phyloP scores from a whole-genome alignment of 1,284 basidiomycete species.

The Coniferiporia sulphurascens region DNA sequence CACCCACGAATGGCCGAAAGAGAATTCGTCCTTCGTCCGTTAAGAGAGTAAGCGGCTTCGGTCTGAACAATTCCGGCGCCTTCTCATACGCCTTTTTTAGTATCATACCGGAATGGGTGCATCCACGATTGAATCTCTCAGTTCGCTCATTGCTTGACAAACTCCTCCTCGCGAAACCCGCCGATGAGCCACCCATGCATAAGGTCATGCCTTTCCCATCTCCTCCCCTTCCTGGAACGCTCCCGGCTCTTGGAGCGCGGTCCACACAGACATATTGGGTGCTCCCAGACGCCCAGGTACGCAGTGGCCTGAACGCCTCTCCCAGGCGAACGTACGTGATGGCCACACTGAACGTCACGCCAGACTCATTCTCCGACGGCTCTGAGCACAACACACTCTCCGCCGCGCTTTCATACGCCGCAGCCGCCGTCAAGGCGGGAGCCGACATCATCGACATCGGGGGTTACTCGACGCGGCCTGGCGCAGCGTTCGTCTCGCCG shows the following conservation, averaged over 20 bases:
- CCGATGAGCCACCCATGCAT: conserved; percentile 44
- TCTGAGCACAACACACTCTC: conserved; percentile 49
- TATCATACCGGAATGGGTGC: conserved; percentile 64
- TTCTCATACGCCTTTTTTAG: conserved; percentile 32
- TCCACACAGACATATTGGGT: conserved; percentile 51
- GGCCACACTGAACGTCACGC: conserved; percentile 93
- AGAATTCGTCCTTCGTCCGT: conserved; percentile 88
- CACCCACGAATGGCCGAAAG: conserved; percentile 81
- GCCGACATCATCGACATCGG: conserved; percentile 89
- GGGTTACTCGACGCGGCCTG: conserved; percentile 89
- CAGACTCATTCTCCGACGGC: conserved; percentile 97
- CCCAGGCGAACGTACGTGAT: conserved; percentile 67
- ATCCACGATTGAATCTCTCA: conserved; percentile 50
- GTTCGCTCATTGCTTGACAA: conserved; percentile 45
- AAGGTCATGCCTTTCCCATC: conserved; percentile 66
- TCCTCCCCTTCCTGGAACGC: conserved; percentile 25
- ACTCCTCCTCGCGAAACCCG: conserved; percentile 29
- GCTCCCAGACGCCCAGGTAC: conserved; percentile 32
- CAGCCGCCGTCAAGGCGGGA: conserved; percentile 43
- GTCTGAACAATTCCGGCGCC: background rate
- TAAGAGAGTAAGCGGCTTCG: conserved; percentile 66
- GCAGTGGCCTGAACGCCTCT: conserved; percentile 16
- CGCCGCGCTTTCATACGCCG: conserved; percentile 47
- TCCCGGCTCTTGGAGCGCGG: conserved; percentile 15
- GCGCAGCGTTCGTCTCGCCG: conserved; percentile 60